Conservation (phyloP, 2,329 filamentous ascomycete species). For the Penicillium sp. region DNA sequence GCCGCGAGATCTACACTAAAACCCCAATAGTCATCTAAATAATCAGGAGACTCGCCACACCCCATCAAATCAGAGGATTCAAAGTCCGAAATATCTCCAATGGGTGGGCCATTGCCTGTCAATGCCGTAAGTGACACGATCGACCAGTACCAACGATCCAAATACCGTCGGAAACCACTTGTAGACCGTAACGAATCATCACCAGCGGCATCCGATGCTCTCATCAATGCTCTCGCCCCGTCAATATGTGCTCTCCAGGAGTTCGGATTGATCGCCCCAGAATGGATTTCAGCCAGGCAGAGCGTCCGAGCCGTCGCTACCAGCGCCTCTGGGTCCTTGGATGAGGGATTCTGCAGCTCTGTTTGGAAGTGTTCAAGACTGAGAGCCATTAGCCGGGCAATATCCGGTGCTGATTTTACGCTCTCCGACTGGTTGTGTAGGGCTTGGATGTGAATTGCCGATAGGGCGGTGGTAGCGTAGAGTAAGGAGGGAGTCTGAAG, state of each 20-base stretch:
- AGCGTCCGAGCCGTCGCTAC: constrained; percentile 45
- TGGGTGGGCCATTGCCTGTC: constrained; percentile 39
- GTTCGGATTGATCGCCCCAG: constrained; percentile 40
- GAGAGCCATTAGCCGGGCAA: constrained; percentile 40
- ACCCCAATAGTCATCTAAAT: constrained; percentile 45
- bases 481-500: constrained; percentile 43
- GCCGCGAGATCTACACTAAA: constrained; percentile 41
- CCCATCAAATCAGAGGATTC: constrained; percentile 13
- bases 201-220: constrained; percentile 19
- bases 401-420: constrained; percentile 39
- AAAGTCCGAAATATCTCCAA: constrained; percentile 26
- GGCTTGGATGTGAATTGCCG: constrained; percentile 43
- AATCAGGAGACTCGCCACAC: constrained; percentile 27
- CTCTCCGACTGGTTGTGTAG: constrained; percentile 35
- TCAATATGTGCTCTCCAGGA: constrained; percentile 46
- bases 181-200: constrained; percentile 25
- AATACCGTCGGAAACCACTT: constrained; percentile 37
- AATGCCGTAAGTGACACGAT: constrained; percentile 44
- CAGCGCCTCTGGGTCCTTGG: constrained; percentile 34
- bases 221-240: constrained; percentile 42
- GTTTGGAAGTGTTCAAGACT: constrained; percentile 43
- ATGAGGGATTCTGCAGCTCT: constrained; percentile 37
- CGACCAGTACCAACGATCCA: constrained; percentile 43
- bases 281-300: constrained; percentile 45
- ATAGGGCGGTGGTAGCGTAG: constrained; percentile 44